phyloP scores from a whole-genome alignment of 108 stramenopile species.

The Conticribra weissflogii region DNA sequence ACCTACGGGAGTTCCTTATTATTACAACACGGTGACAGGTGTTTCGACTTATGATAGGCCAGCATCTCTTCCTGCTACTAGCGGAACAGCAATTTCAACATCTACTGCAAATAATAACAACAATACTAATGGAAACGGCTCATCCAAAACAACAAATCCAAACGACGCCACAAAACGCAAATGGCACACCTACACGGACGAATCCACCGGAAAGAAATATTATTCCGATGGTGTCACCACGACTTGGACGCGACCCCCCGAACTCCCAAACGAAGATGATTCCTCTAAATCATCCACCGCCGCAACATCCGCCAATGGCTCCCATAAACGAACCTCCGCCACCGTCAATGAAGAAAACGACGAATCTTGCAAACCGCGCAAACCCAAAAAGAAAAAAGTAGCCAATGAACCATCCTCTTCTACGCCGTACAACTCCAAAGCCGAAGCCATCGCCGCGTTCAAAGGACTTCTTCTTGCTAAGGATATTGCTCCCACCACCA shows the following conservation, averaged over 20 bases:
- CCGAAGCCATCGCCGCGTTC: slow-evolving; percentile 81
- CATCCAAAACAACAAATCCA: background rate
- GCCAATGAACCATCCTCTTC: slow-evolving; percentile 10
- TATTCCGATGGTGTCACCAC: slow-evolving; percentile 83
- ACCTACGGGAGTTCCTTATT: slow-evolving; percentile 63
- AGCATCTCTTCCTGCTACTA: slow-evolving; percentile 28
- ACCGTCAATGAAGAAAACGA: slow-evolving; percentile 1
- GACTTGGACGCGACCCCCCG: slow-evolving; percentile 78
- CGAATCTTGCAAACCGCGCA: slow-evolving; percentile 20
- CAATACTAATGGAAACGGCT: background rate
- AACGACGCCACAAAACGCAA: slow-evolving; percentile 4
- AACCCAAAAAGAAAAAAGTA: slow-evolving; percentile 49
- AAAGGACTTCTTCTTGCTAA: slow-evolving; percentile 81
- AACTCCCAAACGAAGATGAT: slow-evolving; percentile 31
- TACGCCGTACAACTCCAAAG: slow-evolving; percentile 61
- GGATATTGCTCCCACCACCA: slow-evolving; percentile 64
- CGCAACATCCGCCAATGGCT: slow-evolving; percentile 11
- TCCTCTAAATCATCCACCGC: background rate
- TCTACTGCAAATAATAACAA: slow-evolving; percentile 16
- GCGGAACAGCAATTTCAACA: slow-evolving; percentile 15
- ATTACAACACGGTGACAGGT: slow-evolving; percentile 63
- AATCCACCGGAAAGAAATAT: slow-evolving; percentile 69
- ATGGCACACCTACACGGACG: slow-evolving; percentile 77
- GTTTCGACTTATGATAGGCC: slow-evolving; percentile 72
- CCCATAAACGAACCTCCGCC: slow-evolving; percentile 4